Base-by-base conservation (phyloP, 1,139 yeast genomes). In the Candida pseudoviswanathii region DNA sequence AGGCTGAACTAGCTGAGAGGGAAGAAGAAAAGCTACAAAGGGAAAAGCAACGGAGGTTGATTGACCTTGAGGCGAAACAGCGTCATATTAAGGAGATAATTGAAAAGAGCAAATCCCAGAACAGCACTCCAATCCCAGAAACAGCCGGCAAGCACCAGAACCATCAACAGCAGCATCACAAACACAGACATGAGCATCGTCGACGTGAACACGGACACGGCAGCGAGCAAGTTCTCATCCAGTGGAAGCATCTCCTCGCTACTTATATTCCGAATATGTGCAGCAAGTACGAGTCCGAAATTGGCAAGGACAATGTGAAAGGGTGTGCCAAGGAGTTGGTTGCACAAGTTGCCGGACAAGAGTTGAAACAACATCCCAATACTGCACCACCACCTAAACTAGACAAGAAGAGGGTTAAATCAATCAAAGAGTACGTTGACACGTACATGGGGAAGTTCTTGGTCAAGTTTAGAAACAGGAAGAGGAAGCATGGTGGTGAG, bases 251-350 rank as follows among this genome's bases (percentile, higher is more conserved):
- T 44, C 66, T 78, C 31, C 82, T 94, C 65, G 98, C 97, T 2
- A 70, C 78, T 26, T 77, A 82, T 59, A 87, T 94, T 21, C 97
- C 98, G 3, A 91, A 91, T 60, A 68, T 87, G 58, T 75, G 92
- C 47, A 84, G 85, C 56, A 81, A 81, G 57, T 84, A 86, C 63
- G 86, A 83, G 55, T 64, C 72, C 2, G 83, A 82, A 50, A 75
- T 92, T 25, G 94, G 91, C 2, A 83, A 83, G 53, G 96, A 88
- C 3, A 78, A 83, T 50, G 65, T 90, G 47, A 94, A 91, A 67
- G 79, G 80, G 33, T 87, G 94, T 65, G 89, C 97, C 1, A 80
- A 84, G 55, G 97, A 91, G 46, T 80, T 90, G 52, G 89, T 85
- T 2, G 79, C 81, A 52, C 70, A 71, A 0, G 70, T 91, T 45